Percentiles rank a stretch among this genome's conserved stretches.
Conservation (phyloP, 2,329 filamentous ascomycete species). For the Diplocarpon mali region DNA sequence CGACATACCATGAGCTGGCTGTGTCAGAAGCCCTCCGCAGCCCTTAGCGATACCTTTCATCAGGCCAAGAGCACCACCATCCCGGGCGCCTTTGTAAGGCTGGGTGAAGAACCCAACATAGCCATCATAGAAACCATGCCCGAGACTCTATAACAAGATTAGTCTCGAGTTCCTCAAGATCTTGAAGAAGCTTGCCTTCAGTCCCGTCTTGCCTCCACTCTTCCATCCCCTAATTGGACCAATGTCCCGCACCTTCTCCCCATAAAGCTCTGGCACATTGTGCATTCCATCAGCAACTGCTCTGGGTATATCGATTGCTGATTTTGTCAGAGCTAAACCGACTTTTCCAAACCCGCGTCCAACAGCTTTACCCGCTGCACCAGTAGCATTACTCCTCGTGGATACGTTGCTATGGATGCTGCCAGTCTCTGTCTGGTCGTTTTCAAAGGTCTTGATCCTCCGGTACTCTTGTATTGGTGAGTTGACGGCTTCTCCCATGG, state of each 20-base stretch:
- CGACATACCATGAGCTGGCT: slow-evolving; percentile 3
- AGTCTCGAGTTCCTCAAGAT: neutral
- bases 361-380: neutral
- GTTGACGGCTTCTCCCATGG: neutral
- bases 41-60: slow-evolving; percentile 75
- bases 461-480: slow-evolving; percentile 6
- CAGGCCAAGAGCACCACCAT: slow-evolving; percentile 54
- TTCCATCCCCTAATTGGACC: slow-evolving; percentile 38
- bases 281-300: slow-evolving; percentile 40
- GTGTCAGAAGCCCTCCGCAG: slow-evolving; percentile 52
- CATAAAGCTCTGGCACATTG: slow-evolving; percentile 54
- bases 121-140: slow-evolving; percentile 52
- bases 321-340: neutral
- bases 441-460: neutral
- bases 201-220: slow-evolving; percentile 49
- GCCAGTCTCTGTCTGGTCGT: neutral
- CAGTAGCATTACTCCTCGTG: neutral
- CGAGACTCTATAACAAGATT: slow-evolving; percentile 39
- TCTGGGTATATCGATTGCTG: slow-evolving; percentile 34
- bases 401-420: neutral
- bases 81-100: slow-evolving; percentile 47
- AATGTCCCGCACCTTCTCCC: slow-evolving; percentile 43
- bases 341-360: neutral
- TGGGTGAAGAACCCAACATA: slow-evolving; percentile 50
- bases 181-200: slow-evolving; percentile 18